A percentile compares a stretch with the other conserved stretches of the same genome.
Evolutionary conservation across 2,329 filamentous ascomycete genomes (phyloP).

Genomic region (Botrytis squamosa): DNA sequence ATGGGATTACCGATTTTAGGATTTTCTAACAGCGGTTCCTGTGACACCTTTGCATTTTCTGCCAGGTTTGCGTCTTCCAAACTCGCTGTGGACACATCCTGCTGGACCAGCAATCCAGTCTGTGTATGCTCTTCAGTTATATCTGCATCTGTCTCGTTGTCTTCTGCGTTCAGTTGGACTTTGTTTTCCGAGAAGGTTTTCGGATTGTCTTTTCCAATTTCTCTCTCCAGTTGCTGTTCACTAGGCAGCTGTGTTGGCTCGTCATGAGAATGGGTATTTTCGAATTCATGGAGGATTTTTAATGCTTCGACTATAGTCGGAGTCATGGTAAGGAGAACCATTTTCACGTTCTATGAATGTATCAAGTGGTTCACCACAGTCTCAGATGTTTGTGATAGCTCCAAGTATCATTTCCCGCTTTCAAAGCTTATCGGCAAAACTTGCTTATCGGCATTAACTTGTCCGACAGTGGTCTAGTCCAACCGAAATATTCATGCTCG

Average conservation of each 20-base stretch:
- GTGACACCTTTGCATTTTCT: background rate
- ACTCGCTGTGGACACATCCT: background rate
- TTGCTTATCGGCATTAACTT: slow-evolving; percentile 22
- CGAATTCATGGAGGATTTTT: slow-evolving; percentile 37
- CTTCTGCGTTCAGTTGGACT: background rate
- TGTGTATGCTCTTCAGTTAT: no score
- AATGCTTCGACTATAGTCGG: slow-evolving; percentile 64
- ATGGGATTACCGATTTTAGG: slow-evolving; percentile 61
- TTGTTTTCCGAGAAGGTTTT: background rate
- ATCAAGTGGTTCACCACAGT: background rate
- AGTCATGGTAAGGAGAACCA: slow-evolving; percentile 81
- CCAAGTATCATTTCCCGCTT: background rate
- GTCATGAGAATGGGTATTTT: background rate
- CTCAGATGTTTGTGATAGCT: background rate
- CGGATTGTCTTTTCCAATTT: background rate
- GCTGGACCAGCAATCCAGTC: background rate
- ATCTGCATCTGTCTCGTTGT: background rate
- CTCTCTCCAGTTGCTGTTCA: slow-evolving; percentile 1
- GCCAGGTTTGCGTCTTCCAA: background rate
- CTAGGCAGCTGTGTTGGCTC: background rate
- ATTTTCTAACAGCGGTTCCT: slow-evolving; percentile 49
- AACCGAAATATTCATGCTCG: slow-evolving; percentile 30
- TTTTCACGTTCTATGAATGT: slow-evolving; percentile 39
- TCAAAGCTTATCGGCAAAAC: slow-evolving; percentile 26
- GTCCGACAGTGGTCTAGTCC: slow-evolving; percentile 30